These are phyloP conservation scores for Copromyces sp. DNA, from an alignment of 495 filamentous ascomycete genomes.

Conservation along the genomic window DNA sequence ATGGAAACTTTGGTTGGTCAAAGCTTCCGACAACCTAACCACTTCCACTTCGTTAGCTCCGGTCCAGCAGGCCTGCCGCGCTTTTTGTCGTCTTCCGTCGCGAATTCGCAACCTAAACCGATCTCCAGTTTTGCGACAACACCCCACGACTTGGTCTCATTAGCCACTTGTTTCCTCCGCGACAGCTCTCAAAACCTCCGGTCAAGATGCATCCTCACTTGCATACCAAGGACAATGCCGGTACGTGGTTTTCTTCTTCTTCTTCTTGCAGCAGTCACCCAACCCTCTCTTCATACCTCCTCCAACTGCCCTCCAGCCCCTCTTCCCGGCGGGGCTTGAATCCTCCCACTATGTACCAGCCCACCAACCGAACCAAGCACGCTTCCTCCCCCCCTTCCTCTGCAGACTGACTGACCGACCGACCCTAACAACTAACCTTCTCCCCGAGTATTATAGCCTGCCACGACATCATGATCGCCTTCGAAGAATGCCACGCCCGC, in stretches of 20 bases:
- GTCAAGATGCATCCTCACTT: conserved; percentile 89
- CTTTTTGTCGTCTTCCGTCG: not conserved
- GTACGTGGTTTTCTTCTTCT: conserved; percentile 35
- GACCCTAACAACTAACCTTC: not conserved
- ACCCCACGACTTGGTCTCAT: not conserved
- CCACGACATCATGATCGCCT: conserved; percentile 81
- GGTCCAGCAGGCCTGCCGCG: not conserved
- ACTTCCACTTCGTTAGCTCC: not conserved
- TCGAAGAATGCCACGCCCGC: conserved; percentile 90
- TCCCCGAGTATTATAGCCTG: conserved; percentile 50
- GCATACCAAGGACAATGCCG: conserved; percentile 79
- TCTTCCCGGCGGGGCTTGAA: no score
- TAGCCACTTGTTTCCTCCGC: not conserved
- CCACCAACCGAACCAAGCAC: not conserved
- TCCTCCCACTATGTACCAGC: not conserved
- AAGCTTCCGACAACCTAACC: conserved; percentile 15
- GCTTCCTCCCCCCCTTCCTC: not conserved
- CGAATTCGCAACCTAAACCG: not conserved
- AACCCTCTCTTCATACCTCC: not conserved
- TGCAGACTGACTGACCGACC: no score
- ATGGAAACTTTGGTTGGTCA: conserved; percentile 1
- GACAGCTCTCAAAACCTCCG: not conserved
- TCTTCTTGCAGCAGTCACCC: no score
- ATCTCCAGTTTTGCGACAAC: not conserved
- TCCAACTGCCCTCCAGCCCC: not conserved